Evolutionary conservation across 768 basidiomycete species (phyloP), one percentile per base, ranked within the genome.

Genomic region (Glaciozyma antarctica): DNA sequence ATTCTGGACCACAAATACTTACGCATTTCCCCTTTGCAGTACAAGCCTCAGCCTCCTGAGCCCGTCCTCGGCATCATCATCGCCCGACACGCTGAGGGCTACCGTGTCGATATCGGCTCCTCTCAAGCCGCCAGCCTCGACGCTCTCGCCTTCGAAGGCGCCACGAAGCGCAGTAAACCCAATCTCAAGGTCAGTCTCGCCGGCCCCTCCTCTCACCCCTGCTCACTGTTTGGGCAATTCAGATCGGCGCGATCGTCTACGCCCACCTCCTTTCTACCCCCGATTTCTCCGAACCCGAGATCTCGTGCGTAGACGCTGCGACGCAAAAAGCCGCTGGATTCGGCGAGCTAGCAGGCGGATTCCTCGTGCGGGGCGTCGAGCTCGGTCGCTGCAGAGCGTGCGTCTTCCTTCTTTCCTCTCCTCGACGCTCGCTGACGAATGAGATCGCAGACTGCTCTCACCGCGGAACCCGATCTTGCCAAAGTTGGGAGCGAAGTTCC

Each of bases 271-370:
- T 91, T 19, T 79, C 94, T 26, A 92, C 95, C 8, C 90, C 93
- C 74, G 88, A 91, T 73, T 93, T 98, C 76, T 93, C 97, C 88
- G 95, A 99, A 61, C 93, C 95, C 1, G 95, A 99, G 74, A 79
- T 99, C 13, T 91, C 95, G 75, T 99, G 95, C 75, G 90, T 95
- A 72, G 90, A 97, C 73, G 88, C 90, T 2, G 87, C 91, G 71
- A 90, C 89, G 30, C 86, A 84, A 68, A 98, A 95, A 77, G 79
- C 91, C 1, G 89, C 90, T 65, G 94, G 91, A 0, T 97, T 88
- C 71, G 95, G 95, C 2, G 92, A 93, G 71, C 81, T 99, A 45
- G 91, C 88, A 69, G 88, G 86, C 12, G 94, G 94, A 2, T 88
- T 94, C 72, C 74, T 95, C 66, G 80, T 88, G 13, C 81, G 83